Evolutionary conservation across 768 basidiomycete genomes (phyloP).

Genomic region (Tricholoma sp.): DNA sequence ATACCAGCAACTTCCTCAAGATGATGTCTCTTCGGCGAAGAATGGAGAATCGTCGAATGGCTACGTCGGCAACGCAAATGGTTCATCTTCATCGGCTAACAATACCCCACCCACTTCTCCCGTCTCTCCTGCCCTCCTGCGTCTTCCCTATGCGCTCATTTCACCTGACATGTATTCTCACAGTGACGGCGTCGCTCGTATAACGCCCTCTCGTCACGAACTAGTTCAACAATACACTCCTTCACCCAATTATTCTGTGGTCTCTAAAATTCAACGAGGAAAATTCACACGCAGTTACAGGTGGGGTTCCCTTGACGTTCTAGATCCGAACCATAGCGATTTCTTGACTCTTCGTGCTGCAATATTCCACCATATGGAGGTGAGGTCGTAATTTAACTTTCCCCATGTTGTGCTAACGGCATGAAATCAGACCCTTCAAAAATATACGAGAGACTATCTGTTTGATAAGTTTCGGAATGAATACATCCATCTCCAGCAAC

Average conservation of each 20-base stretch:
- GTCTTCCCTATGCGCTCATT: conserved; percentile 80
- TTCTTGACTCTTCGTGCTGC: conserved; percentile 73
- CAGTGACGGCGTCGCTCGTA: conserved; percentile 69
- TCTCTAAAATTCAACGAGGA: conserved; percentile 48
- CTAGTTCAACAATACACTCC: conserved; percentile 72
- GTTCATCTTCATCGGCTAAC: conserved; percentile 41
- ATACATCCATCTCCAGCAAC: conserved; percentile 44
- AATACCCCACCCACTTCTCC: conserved; percentile 69
- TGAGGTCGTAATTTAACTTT: conserved; percentile 30
- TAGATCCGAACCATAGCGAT: conserved; percentile 77
- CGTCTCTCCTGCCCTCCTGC: conserved; percentile 51
- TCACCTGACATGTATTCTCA: conserved; percentile 83
- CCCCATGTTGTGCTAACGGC: not conserved
- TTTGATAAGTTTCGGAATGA: conserved; percentile 72
- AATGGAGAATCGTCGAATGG: conserved; percentile 52
- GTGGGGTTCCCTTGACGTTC: conserved; percentile 80
- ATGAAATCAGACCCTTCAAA: conserved; percentile 65
- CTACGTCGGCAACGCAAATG: conserved; percentile 46
- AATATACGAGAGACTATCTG: conserved; percentile 79
- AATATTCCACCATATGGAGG: conserved; percentile 87
- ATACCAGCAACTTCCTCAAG: conserved; percentile 40
- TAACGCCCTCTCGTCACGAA: conserved; percentile 59
- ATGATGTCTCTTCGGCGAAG: conserved; percentile 39
- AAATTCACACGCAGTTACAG: conserved; percentile 72
- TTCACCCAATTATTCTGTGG: conserved; percentile 35